Evolutionary conservation across 306 rosid genomes (phyloP).

Genomic region (Rosa chinensis): DNA sequence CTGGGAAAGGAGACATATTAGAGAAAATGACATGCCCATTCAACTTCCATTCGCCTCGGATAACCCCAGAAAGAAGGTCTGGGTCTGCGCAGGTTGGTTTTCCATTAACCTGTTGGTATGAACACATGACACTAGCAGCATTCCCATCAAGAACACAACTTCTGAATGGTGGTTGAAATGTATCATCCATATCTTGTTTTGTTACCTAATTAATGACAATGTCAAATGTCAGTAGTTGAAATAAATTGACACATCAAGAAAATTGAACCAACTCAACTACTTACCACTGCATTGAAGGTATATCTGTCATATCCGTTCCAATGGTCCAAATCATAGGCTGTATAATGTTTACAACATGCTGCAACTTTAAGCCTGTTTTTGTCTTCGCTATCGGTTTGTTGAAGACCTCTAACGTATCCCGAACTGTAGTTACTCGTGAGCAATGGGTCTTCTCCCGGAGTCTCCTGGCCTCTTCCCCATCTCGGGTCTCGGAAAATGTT

Average conservation of each 20-base stretch:
- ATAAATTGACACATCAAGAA: slow-evolving; percentile 4
- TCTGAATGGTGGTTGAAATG: slow-evolving; percentile 92
- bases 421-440: slow-evolving; percentile 72
- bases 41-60: slow-evolving; percentile 90
- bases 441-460: slow-evolving; percentile 97
- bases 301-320: slow-evolving; percentile 89
- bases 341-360: slow-evolving; percentile 96
- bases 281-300: slow-evolving; percentile 87
- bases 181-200: slow-evolving; percentile 93
- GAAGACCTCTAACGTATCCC: slow-evolving; percentile 78
- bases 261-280: slow-evolving; percentile 8
- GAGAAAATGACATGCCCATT: slow-evolving; percentile 59
- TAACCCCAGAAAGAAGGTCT: slow-evolving; percentile 77
- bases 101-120: slow-evolving; percentile 93
- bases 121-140: slow-evolving; percentile 98
- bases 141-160: slow-evolving; percentile 96
- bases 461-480: slow-evolving; percentile 98
- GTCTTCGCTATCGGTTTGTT: slow-evolving; percentile 63
- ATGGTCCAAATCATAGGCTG: slow-evolving; percentile 93
- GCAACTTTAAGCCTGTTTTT: slow-evolving; percentile 86
- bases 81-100: slow-evolving; percentile 98
- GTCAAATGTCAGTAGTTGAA: neutral
- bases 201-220: slow-evolving; percentile 48
- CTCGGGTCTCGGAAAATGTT: slow-evolving; percentile 97
- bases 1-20: neutral